phyloP scores from a whole-genome alignment of 2,329 filamentous ascomycete genomes.

The Venturia effusa region DNA sequence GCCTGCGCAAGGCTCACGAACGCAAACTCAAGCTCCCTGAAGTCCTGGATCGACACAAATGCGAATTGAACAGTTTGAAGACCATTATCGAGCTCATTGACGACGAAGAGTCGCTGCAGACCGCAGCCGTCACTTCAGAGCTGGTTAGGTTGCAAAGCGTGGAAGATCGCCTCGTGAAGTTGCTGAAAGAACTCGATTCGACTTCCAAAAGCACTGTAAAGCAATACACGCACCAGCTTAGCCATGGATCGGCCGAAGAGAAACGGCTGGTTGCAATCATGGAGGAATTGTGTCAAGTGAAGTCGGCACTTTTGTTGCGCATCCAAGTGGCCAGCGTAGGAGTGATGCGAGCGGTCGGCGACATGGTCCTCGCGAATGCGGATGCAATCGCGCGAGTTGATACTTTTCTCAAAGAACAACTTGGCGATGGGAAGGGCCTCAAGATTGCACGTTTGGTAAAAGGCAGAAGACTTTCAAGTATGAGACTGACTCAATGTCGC shows the following conservation, averaged over 20 bases:
- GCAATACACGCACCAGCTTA: slow-evolving; percentile 15
- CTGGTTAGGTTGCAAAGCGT: slow-evolving; percentile 13
- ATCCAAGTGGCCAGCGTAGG: slow-evolving; percentile 17
- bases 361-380: slow-evolving; percentile 13
- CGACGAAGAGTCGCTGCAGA: slow-evolving; percentile 14
- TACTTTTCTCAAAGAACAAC: slow-evolving; percentile 11
- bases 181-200: slow-evolving; percentile 14
- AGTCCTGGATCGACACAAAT: slow-evolving; percentile 14
- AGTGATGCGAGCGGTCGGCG: slow-evolving; percentile 13
- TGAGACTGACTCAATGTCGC: slow-evolving; percentile 3
- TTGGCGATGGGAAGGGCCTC: slow-evolving; percentile 13
- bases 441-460: slow-evolving; percentile 14
- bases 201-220: slow-evolving; percentile 12
- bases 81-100: slow-evolving; percentile 14
- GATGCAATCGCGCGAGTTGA: slow-evolving; percentile 15
- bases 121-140: slow-evolving; percentile 12
- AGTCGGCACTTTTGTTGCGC: slow-evolving; percentile 13
- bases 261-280: slow-evolving; percentile 15
- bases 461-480: slow-evolving; percentile 13
- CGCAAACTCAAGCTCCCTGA: slow-evolving; percentile 14
- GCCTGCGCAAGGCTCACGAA: slow-evolving; percentile 14
- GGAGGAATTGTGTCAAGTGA: slow-evolving; percentile 16
- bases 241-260: slow-evolving; percentile 15
- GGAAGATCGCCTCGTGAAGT: slow-evolving; percentile 11
- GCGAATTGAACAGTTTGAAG: slow-evolving; percentile 15